Percentiles rank a stretch among this genome's conserved stretches.
Conservation (phyloP, 2,329 filamentous ascomycete species). For the Talaromyces funiculosus region DNA sequence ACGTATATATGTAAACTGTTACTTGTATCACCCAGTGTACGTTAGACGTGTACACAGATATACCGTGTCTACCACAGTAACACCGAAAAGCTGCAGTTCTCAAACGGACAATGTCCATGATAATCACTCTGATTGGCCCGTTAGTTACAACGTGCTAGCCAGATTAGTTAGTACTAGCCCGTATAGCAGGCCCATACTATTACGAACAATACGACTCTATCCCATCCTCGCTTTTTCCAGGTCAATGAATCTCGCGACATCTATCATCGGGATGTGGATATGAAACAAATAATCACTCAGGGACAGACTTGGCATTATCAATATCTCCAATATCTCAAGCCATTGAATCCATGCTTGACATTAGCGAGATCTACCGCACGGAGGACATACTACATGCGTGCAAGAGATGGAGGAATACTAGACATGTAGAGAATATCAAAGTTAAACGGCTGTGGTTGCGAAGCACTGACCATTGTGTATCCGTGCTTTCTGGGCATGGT, state of each 20-base stretch:
- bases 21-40: too few relatives aligned
- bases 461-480: slow-evolving; percentile 3
- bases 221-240: too few relatives aligned
- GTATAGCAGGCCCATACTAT: neutral
- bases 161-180: neutral
- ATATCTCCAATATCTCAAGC: neutral
- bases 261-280: neutral
- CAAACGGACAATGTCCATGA: neutral
- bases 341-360: neutral
- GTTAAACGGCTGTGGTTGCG: neutral
- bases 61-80: neutral
- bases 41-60: neutral
- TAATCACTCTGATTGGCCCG: neutral
- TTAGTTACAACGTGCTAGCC: neutral
- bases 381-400: neutral
- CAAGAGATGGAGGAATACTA: too few relatives aligned
- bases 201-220: neutral
- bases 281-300: neutral
- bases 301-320: neutral
- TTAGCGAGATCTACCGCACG: neutral
- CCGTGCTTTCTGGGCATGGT: neutral
- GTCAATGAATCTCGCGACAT: neutral
- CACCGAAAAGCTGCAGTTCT: neutral
- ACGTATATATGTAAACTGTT: neutral
- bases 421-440: neutral